Conservation (phyloP, 768 basidiomycete species). For the Podaxis sp. region DNA sequence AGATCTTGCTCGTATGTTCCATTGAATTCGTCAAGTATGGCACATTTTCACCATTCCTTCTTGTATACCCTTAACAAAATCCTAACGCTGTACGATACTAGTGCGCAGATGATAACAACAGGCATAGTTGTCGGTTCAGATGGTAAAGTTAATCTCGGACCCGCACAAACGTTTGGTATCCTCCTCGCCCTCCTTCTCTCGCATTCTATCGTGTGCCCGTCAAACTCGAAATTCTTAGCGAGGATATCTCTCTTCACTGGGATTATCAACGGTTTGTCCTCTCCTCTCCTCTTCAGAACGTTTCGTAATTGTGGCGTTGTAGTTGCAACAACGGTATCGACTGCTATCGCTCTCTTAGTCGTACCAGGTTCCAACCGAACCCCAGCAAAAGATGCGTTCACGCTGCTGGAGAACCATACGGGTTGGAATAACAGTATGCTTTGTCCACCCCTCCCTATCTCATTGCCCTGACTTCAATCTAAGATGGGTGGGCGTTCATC, state of each 20-base stretch:
- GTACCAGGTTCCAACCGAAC: slow-evolving; percentile 46
- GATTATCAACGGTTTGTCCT: slow-evolving; percentile 44
- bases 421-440: slow-evolving; percentile 51
- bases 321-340: slow-evolving; percentile 60
- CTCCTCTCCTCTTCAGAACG: neutral
- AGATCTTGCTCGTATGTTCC: slow-evolving; percentile 51
- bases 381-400: slow-evolving; percentile 58
- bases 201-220: slow-evolving; percentile 59
- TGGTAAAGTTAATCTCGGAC: slow-evolving; percentile 42
- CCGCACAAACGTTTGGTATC: slow-evolving; percentile 58
- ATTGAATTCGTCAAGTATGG: slow-evolving; percentile 55
- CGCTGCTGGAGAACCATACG: slow-evolving; percentile 59
- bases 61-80: neutral
- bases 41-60: neutral
- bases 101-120: slow-evolving; percentile 64
- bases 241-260: slow-evolving; percentile 59
- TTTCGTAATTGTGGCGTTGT: neutral
- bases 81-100: neutral
- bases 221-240: slow-evolving; percentile 55
- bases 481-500: slow-evolving; percentile 64
- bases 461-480: neutral
- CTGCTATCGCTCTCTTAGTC: slow-evolving; percentile 51
- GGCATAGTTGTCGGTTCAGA: slow-evolving; percentile 55
- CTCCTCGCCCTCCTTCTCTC: slow-evolving; percentile 51
- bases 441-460: neutral